These are phyloP conservation scores for Mediolabrus comicus DNA, from an alignment of 108 stramenopile species.

Conservation along the genomic window DNA sequence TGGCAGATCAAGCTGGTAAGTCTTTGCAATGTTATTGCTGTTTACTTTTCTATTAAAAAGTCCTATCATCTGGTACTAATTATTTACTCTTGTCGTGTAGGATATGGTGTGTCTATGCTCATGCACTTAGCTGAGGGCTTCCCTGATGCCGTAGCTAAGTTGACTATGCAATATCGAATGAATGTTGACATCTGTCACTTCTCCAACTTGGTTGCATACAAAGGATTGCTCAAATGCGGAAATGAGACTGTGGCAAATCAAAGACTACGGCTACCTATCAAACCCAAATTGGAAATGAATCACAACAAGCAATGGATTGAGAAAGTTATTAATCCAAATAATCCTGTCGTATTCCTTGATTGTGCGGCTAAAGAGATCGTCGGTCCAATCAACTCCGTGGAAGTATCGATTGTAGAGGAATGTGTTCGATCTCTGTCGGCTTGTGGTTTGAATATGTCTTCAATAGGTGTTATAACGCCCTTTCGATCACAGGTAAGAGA, in stretches of 20 bases:
- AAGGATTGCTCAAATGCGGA: conserved; percentile 83
- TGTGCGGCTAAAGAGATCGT: conserved; percentile 73
- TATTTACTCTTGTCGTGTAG: conserved; percentile 37
- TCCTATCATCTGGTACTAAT: not conserved
- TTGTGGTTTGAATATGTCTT: conserved; percentile 50
- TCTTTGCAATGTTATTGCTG: too few species aligned
- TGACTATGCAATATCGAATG: conserved; percentile 97
- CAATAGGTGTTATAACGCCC: conserved; percentile 88
- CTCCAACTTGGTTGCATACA: conserved; percentile 87
- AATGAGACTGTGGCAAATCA: conserved; percentile 64
- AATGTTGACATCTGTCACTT: conserved; percentile 87
- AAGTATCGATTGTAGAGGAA: conserved; percentile 53
- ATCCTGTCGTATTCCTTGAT: conserved; percentile 86
- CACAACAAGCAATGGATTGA: conserved; percentile 26
- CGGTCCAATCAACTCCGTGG: conserved; percentile 59
- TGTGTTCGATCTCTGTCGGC: conserved; percentile 44
- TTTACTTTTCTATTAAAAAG: too few species aligned
- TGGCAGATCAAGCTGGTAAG: conserved; percentile 82
- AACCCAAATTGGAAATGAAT: not conserved
- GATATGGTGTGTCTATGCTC: conserved; percentile 91
- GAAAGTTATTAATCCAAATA: conserved; percentile 55
- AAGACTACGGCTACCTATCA: conserved; percentile 26
- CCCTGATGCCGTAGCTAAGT: conserved; percentile 74
- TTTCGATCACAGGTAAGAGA: conserved; percentile 94
- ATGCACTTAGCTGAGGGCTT: conserved; percentile 82